These are phyloP conservation scores for Stevia rebaudiana DNA, from an alignment of 140 eudicot genomes.

Conservation along the genomic window DNA sequence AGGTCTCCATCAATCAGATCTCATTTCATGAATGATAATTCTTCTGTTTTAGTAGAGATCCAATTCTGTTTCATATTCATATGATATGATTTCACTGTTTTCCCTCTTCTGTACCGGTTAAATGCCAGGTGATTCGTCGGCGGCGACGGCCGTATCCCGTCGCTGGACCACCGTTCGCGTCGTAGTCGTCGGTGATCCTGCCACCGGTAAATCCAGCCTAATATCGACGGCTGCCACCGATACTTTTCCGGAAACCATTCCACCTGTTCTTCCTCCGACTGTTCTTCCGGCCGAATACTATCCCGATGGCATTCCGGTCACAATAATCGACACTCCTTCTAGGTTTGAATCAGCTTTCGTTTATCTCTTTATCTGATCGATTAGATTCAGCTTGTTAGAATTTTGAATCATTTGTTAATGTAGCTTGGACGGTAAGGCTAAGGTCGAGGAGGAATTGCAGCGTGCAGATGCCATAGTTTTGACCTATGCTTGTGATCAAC, in stretches of 20 bases:
- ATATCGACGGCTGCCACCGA: conserved; percentile 73
- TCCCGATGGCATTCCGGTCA: conserved; percentile 76
- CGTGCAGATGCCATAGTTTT: conserved; percentile 79
- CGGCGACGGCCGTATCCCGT: conserved; percentile 17
- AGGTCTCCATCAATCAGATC: conserved; percentile 19
- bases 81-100: background rate
- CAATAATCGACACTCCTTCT: conserved; percentile 71
- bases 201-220: conserved; percentile 87
- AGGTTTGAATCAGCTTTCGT: conserved; percentile 32
- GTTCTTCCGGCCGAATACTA: conserved; percentile 70
- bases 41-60: background rate
- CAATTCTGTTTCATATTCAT: background rate
- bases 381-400: background rate
- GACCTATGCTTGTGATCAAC: conserved; percentile 92
- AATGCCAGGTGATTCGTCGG: conserved; percentile 44
- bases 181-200: conserved; percentile 80
- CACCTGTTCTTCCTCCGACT: conserved; percentile 72
- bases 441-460: conserved; percentile 72
- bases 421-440: conserved; percentile 74
- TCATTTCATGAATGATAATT: background rate
- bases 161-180: conserved; percentile 59
- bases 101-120: background rate
- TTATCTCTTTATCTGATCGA: background rate
- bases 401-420: conserved; percentile 13
- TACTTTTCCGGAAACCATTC: conserved; percentile 49